Evolutionary conservation across 2,329 filamentous ascomycete species (phyloP).

Genomic region (Didymella arachidicola): DNA sequence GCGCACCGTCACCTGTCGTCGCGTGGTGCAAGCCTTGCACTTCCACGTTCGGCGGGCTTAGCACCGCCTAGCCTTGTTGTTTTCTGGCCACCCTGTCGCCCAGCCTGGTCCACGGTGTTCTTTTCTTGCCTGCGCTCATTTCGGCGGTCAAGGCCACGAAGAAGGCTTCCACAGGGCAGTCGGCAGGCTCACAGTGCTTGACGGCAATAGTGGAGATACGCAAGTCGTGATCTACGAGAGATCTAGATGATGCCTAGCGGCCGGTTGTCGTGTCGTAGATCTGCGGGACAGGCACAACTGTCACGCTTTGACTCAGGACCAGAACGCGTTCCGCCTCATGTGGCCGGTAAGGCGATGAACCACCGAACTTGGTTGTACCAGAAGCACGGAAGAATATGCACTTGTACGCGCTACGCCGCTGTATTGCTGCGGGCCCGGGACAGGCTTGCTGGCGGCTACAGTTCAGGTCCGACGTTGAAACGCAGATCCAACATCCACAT

Average conservation of each 20-base stretch:
- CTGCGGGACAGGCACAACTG: slow-evolving; percentile 28
- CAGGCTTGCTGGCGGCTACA: slow-evolving; percentile 46
- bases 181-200: slow-evolving; percentile 37
- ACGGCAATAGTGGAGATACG: slow-evolving; percentile 19
- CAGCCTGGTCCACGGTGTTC: neutral
- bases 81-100: slow-evolving; percentile 17
- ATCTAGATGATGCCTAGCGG: slow-evolving; percentile 35
- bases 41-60: slow-evolving; percentile 29
- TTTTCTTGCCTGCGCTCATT: slow-evolving; percentile 9
- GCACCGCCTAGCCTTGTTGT: slow-evolving; percentile 20
- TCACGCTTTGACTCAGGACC: slow-evolving; percentile 25
- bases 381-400: slow-evolving; percentile 30
- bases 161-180: slow-evolving; percentile 25
- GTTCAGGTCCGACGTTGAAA: slow-evolving; percentile 46
- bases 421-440: slow-evolving; percentile 34
- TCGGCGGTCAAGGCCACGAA: slow-evolving; percentile 19
- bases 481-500: slow-evolving; percentile 43
- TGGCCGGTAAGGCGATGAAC: slow-evolving; percentile 24
- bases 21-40: slow-evolving; percentile 31
- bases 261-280: slow-evolving; percentile 37
- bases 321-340: slow-evolving; percentile 20
- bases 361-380: slow-evolving; percentile 22
- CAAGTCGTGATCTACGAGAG: slow-evolving; percentile 20
- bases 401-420: slow-evolving; percentile 37
- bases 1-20: slow-evolving; percentile 45